Evolutionary conservation across 2,329 filamentous ascomycete species (phyloP).

Genomic region (Talaromyces albobiverticillius): DNA sequence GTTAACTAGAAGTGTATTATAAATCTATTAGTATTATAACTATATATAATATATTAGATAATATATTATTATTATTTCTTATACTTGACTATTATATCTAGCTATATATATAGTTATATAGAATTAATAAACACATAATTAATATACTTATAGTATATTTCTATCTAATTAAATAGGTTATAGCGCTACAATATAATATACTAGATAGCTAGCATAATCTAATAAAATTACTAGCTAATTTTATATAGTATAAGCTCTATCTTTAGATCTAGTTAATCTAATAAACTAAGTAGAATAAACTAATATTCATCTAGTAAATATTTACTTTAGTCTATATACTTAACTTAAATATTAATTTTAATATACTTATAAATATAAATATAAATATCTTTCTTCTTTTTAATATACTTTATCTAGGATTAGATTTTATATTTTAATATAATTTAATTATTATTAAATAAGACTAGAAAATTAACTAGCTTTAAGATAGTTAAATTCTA

Average conservation of each 20-base stretch:
- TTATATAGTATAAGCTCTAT: not conserved
- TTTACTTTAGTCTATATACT: not conserved
- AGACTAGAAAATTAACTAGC: not conserved
- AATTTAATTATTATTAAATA: constrained; percentile 2
- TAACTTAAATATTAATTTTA: not conserved
- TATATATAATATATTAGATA: not conserved
- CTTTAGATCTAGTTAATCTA: not conserved
- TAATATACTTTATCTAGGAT: not conserved
- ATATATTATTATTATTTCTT: not conserved
- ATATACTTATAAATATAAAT: not conserved
- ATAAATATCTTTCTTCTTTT: not conserved
- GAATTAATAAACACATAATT: not conserved
- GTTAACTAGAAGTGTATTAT: no score
- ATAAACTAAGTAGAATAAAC: not conserved
- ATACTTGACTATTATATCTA: not conserved
- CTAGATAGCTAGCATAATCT: not conserved
- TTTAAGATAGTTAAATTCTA: no score
- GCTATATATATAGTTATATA: not conserved
- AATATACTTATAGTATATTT: not conserved
- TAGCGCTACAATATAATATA: not conserved
- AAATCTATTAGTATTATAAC: not conserved
- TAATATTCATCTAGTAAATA: not conserved
- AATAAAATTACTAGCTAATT: not conserved
- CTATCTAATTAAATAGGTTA: not conserved
- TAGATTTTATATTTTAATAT: not conserved